Evolutionary conservation across 2,329 filamentous ascomycete genomes (phyloP).

Genomic region (Camillea tinctor): DNA sequence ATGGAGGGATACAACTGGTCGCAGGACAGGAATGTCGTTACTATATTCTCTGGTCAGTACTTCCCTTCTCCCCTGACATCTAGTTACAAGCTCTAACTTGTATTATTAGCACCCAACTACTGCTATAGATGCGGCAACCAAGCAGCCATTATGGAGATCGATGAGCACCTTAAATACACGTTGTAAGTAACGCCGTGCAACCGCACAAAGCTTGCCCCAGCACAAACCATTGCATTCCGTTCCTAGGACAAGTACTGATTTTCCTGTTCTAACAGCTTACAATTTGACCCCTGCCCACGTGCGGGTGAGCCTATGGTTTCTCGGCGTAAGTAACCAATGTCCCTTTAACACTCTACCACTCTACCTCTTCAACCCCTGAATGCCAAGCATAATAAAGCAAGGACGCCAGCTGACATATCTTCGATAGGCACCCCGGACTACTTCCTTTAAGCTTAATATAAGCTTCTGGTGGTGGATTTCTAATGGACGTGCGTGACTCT

Average conservation of each 20-base stretch:
- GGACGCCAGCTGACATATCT: conserved; percentile 19
- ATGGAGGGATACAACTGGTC: conserved; percentile 99
- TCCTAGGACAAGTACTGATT: conserved; percentile 13
- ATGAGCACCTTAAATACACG: conserved; percentile 98
- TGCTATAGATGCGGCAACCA: conserved; percentile 99
- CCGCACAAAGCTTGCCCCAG: background rate
- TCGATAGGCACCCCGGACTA: conserved; percentile 84
- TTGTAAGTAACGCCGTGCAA: conserved; percentile 67
- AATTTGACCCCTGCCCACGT: conserved; percentile 97
- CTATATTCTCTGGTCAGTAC: conserved; percentile 86
- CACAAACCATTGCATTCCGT: background rate
- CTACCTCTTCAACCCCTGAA: conserved; percentile 20
- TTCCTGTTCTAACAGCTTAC: conserved; percentile 62
- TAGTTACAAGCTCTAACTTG: conserved; percentile 3
- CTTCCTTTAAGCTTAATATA: conserved; percentile 71
- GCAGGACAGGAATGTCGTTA: conserved; percentile 96
- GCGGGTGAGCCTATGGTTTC: conserved; percentile 99
- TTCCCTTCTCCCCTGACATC: background rate
- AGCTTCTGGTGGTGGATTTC: conserved; percentile 9
- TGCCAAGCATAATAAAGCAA: background rate
- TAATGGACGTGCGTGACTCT: conserved; percentile 13
- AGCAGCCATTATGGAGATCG: conserved; percentile 99
- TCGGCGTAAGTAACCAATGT: conserved; percentile 58
- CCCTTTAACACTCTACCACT: background rate
- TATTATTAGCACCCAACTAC: conserved; percentile 73